Percentiles rank a stretch among this genome's conserved stretches.
Evolutionary conservation across 2,329 filamentous ascomycete species (phyloP).

Genomic region (Spiromastix sp.): DNA sequence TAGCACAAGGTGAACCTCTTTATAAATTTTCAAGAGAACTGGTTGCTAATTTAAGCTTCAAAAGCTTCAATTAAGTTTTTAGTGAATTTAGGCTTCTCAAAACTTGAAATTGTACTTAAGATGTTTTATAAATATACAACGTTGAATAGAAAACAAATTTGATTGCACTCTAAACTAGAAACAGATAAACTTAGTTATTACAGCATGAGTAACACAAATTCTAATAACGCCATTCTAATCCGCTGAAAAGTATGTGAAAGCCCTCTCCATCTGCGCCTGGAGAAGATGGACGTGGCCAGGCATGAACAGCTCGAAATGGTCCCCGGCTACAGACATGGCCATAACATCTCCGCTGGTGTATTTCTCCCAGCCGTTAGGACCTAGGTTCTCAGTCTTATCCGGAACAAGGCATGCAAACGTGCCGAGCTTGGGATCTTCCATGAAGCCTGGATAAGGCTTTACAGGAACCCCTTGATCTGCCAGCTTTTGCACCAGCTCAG

Average conservation of each 20-base stretch:
- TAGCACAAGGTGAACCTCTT: no score
- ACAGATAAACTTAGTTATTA: no score
- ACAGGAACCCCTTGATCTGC: constrained; percentile 4
- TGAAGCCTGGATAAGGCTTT: constrained; percentile 6
- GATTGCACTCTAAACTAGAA: no score
- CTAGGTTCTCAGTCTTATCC: constrained; percentile 1
- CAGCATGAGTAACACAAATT: no score
- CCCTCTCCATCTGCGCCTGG: constrained; percentile 4
- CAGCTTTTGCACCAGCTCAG: constrained; percentile 5
- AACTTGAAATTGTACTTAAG: no score
- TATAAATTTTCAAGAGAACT: no score
- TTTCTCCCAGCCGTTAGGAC: constrained; percentile 2
- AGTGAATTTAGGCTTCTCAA: no score
- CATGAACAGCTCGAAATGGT: constrained; percentile 2
- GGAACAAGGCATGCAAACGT: constrained; percentile 2
- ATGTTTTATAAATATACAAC: no score
- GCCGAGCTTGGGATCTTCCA: constrained; percentile 4
- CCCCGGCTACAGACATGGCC: constrained; percentile 1
- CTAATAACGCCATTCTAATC: no score
- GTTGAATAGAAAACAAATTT: no score
- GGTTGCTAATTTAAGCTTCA: no score
- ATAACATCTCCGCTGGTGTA: constrained; percentile 1
- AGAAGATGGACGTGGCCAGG: constrained; percentile 1
- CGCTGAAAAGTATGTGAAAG: constrained; percentile 4
- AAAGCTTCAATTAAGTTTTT: no score